phyloP scores from a whole-genome alignment of 208 protist genomes.

The Wallacemonas sp. region DNA sequence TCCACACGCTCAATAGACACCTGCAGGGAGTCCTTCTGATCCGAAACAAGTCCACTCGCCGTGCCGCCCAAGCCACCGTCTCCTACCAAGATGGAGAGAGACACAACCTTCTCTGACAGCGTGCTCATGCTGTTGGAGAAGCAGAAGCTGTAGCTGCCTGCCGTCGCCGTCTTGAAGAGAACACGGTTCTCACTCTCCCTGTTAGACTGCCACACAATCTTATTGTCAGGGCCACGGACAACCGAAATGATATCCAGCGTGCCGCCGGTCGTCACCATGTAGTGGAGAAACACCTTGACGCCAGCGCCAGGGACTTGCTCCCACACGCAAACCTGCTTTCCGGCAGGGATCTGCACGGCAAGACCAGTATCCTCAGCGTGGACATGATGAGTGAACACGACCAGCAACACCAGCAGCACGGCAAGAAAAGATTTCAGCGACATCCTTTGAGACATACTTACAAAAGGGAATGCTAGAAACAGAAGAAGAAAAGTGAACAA shows the following conservation, averaged over 20 bases:
- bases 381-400: conserved; percentile 16
- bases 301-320: conserved; percentile 54
- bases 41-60: neutral
- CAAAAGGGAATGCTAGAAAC: no score
- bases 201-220: conserved; percentile 55
- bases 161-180: conserved; percentile 71
- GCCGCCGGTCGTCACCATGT: conserved; percentile 75
- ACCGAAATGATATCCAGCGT: conserved; percentile 72
- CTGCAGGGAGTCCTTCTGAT: conserved; percentile 49
- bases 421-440: neutral
- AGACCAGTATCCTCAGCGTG: conserved; percentile 47
- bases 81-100: conserved; percentile 67
- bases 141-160: conserved; percentile 79
- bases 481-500: neutral
- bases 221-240: conserved; percentile 52
- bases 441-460: neutral
- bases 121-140: conserved; percentile 90
- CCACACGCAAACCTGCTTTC: conserved; percentile 77
- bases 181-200: conserved; percentile 63
- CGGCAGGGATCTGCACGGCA: conserved; percentile 48
- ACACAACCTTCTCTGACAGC: conserved; percentile 75
- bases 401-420: conserved; percentile 21
- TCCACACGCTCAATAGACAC: conserved; percentile 59
- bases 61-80: conserved; percentile 18
- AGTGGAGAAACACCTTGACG: conserved; percentile 76